Percentiles rank a stretch among this genome's conserved stretches.
phyloP scores from a whole-genome alignment of 75 land plant genomes.

The Cunninghamia lanceolata region DNA sequence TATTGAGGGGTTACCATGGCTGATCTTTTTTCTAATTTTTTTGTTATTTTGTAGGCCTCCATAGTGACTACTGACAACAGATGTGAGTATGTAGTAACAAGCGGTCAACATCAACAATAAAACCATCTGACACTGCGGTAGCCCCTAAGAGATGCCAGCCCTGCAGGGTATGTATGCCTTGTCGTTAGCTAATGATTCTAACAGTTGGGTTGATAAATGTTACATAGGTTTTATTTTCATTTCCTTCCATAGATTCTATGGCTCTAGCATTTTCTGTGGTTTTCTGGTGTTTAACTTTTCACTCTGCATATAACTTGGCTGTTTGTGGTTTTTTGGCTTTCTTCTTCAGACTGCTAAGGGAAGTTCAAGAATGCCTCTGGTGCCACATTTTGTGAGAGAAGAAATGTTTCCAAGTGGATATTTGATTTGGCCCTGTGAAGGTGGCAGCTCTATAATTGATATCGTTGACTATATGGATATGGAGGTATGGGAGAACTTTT shows the following conservation, averaged over 20 bases:
- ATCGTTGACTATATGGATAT: conserved; percentile 86
- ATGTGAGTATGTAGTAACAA: conserved; percentile 84
- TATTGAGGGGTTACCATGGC: no score
- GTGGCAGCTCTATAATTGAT: conserved; percentile 78
- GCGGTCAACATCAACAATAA: conserved; percentile 54
- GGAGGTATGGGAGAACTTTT: conserved; percentile 45
- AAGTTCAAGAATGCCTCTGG: conserved; percentile 47
- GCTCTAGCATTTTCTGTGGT: no score
- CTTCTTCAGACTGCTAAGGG: conserved; percentile 58
- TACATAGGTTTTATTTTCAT: not conserved
- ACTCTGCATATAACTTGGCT: no score
- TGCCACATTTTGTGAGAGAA: conserved; percentile 70
- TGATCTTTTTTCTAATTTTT: no score
- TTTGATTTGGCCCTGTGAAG: no score
- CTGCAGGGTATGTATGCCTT: no score
- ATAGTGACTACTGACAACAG: no score
- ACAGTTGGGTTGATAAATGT: no score
- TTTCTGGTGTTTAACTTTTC: no score
- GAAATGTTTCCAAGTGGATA: no score
- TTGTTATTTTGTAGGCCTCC: no score
- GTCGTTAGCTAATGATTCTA: no score
- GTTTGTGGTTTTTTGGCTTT: not conserved
- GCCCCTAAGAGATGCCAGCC: conserved; percentile 65
- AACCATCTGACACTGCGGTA: conserved; percentile 46
- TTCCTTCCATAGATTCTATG: not conserved